Evolutionary conservation across 139 green algal genomes (phyloP), one percentile per base, ranked within the genome.

Genomic region (Chlamydomonas schloesseri): DNA sequence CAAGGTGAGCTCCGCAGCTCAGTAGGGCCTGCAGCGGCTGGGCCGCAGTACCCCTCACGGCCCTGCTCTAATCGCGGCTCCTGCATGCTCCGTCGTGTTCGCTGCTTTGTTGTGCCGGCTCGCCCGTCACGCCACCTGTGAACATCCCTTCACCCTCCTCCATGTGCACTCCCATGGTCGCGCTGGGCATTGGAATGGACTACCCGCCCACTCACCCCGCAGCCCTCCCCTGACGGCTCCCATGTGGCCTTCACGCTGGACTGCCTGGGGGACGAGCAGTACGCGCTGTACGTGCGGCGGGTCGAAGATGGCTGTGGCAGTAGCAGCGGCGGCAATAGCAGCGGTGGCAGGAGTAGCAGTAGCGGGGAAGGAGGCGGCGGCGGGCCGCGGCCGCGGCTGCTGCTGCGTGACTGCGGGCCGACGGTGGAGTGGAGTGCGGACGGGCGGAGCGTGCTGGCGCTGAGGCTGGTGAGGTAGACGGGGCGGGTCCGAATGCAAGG

Each of bases 221-320:
- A 86, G 80, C 68, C 68, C 33, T 89, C 88, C 0, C 88, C 83
- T 9, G 77, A 87, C 36, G 83, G 88, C 36, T 50, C 71, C 50
- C 74, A 18, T 23, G 71, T 89, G 77, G 83, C 88, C 0, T 82
- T 78, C n/a, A 67, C 78, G 0, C 58, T 87, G 31, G 88, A 91
- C 77, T 84, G 81, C 2, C 15, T 53, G 0, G 88, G 88, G 0
- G 53, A 89, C 36, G 88, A 91, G 71, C 24, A 33, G 82, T 88
- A 86, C 67, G 50, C 62, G 8, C 26, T 78, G 24, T 57, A 67
- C 34, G 69, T 73, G 24, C 31, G 28, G 53, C 70, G 73, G 11
- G 64, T 79, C 26, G 81, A 29, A 23, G 69, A 28, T 46, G 46
- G 6, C 26, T 36, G 62, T 53, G 65, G 65, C 31, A 29, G 14